These are phyloP conservation scores for Guillardia theta DNA, from an alignment of 78 protist genomes.

Conservation along the genomic window DNA sequence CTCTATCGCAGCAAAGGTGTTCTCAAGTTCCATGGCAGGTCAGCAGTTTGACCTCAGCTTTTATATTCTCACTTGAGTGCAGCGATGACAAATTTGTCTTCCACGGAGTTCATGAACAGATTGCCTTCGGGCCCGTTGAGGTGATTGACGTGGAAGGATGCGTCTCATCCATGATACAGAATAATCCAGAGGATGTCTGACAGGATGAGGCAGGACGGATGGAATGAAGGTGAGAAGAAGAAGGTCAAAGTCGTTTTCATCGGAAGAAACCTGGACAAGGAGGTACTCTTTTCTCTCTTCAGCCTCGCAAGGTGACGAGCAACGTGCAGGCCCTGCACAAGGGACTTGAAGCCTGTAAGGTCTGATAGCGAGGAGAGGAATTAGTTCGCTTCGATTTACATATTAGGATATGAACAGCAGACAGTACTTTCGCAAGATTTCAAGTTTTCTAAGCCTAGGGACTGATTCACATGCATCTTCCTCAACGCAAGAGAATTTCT, in stretches of 20 bases:
- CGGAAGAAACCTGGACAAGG: neutral
- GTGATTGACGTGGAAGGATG: neutral
- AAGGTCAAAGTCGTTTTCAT: neutral
- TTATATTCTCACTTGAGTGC: neutral
- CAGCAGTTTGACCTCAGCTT: neutral
- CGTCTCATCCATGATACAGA: neutral
- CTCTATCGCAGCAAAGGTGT: slow-evolving; percentile 50
- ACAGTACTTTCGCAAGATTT: no score
- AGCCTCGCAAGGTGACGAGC: neutral
- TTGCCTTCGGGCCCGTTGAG: neutral
- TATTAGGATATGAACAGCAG: no score
- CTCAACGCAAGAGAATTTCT: no score
- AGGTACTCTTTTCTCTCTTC: neutral
- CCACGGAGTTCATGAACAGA: slow-evolving; percentile 29
- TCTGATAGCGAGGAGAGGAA: no score
- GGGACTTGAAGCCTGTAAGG: neutral
- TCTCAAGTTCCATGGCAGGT: neutral
- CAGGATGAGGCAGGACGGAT: neutral
- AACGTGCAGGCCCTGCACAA: neutral
- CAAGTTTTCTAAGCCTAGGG: no score
- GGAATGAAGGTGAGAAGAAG: neutral
- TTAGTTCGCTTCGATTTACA: no score
- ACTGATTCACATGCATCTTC: no score
- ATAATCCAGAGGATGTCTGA: neutral
- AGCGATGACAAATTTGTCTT: neutral